Evolutionary conservation across 257 asterid genomes (phyloP), one percentile per base, ranked within the genome.

Genomic region (Sherardia arvensis): DNA sequence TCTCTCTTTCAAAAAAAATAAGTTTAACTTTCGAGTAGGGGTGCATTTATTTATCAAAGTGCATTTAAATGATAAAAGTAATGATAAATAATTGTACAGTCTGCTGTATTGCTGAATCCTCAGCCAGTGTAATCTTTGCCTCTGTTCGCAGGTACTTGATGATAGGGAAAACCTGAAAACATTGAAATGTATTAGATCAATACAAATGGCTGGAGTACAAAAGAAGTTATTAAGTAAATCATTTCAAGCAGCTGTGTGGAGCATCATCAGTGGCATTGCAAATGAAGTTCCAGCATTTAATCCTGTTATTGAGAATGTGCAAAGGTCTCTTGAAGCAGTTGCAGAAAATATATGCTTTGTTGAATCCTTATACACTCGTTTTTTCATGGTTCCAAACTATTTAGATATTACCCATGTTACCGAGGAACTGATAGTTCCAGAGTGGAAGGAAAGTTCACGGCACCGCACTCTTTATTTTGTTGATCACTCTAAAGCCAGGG

Each of bases 171-270:
- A 79, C 62, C 60, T 80, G 47, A 72, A 73, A 71, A 54, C 78
- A 56, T 73, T 91, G 82, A 94, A 83, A 71, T 69, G 69, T 65
- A 83, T 91, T 70, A 82, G 87, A 60, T 71, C 89, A 64, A 75
- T 86, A 68, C 70, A 90, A 70, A 68, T 86, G 66, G 82, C 79
- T 53, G 71, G 78, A 72, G 70, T 91, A 70, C 79, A 69, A 72
- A 79, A 74, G 65, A 91, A 77, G 70, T 71, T 91, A 53, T 75
- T 66, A 68, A 86, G 85, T 73, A 79, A 74, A 70, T 83, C 98
- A 62, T 91, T 91, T 76, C 98, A 87, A 74, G 83, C 73, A 68
- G 88, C 95, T 8, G 85, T 91, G 53, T 86, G 91, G 90, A 80
- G 80, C 78, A 69, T 83, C 62, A 69, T 80, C 61, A 64, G 65